These are phyloP conservation scores for Cordia subcordata DNA, from an alignment of 257 asterid genomes.

Conservation along the genomic window DNA sequence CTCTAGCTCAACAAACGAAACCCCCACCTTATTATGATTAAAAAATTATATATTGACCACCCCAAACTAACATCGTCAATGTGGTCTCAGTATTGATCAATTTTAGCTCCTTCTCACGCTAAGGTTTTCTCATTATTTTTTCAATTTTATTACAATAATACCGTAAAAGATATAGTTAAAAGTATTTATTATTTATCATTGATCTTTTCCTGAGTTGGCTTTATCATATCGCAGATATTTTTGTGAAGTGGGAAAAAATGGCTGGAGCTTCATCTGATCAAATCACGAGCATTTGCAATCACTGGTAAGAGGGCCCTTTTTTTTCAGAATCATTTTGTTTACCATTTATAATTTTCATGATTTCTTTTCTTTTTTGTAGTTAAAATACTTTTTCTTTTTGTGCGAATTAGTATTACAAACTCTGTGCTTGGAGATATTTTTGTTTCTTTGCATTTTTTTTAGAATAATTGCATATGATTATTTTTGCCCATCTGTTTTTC, in stretches of 20 bases:
- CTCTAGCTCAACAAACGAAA: neutral
- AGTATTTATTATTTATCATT: too few species aligned
- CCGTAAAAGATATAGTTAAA: too few species aligned
- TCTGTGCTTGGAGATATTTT: neutral
- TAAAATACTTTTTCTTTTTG: neutral
- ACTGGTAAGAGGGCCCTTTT: conserved; percentile 44
- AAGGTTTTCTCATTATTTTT: neutral
- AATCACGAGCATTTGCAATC: conserved; percentile 65
- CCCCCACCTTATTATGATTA: neutral
- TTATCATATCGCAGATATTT: neutral
- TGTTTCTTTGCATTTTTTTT: neutral
- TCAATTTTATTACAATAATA: neutral
- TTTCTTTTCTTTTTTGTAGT: neutral
- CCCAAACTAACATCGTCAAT: conserved; percentile 7
- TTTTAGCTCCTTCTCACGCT: conserved; percentile 5
- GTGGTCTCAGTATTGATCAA: conserved; percentile 3
- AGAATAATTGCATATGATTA: too few species aligned
- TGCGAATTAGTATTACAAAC: neutral
- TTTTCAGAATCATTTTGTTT: too few species aligned
- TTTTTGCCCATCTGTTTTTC: too few species aligned
- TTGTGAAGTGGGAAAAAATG: conserved; percentile 33
- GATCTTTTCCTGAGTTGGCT: neutral
- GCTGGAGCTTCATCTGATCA: conserved; percentile 67
- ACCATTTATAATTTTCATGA: neutral
- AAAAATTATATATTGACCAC: too few species aligned